Conservation (phyloP, 768 basidiomycete species). For the Trametes elegans region DNA sequence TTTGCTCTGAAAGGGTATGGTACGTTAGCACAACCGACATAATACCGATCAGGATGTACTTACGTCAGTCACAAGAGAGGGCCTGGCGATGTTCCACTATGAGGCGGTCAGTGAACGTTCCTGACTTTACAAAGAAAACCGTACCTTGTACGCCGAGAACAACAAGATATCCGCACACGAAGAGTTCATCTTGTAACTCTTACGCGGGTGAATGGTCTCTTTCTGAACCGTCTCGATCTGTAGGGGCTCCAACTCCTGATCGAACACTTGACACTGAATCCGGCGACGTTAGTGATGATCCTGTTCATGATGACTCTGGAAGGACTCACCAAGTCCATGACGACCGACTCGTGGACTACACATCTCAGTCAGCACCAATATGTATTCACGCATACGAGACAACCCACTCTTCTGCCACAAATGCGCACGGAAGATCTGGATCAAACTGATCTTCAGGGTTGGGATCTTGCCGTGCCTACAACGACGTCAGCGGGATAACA, state of each 20-base stretch:
- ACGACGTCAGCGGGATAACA: slow-evolving; percentile 6
- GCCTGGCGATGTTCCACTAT: slow-evolving; percentile 96
- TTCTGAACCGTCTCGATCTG: slow-evolving; percentile 99
- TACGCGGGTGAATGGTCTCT: slow-evolving; percentile 98
- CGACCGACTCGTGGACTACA: slow-evolving; percentile 84
- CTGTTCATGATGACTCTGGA: not conserved
- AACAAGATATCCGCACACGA: slow-evolving; percentile 98
- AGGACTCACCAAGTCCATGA: slow-evolving; percentile 75
- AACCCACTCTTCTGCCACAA: slow-evolving; percentile 98
- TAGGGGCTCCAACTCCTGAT: slow-evolving; percentile 96
- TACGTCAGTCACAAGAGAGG: slow-evolving; percentile 92
- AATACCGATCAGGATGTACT: slow-evolving; percentile 34
- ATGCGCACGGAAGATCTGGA: slow-evolving; percentile 99
- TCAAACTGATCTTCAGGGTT: slow-evolving; percentile 96
- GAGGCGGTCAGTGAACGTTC: not conserved
- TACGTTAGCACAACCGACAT: not conserved
- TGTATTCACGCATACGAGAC: slow-evolving; percentile 22
- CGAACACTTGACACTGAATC: slow-evolving; percentile 90
- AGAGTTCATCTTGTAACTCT: slow-evolving; percentile 99
- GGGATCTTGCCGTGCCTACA: slow-evolving; percentile 95
- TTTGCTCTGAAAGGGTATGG: slow-evolving; percentile 56
- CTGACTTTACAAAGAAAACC: no score
- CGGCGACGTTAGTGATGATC: not conserved
- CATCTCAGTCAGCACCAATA: slow-evolving; percentile 14
- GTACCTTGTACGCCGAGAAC: slow-evolving; percentile 88